Conservation (phyloP, 306 rosid genomes). For the Malus orientalis region DNA sequence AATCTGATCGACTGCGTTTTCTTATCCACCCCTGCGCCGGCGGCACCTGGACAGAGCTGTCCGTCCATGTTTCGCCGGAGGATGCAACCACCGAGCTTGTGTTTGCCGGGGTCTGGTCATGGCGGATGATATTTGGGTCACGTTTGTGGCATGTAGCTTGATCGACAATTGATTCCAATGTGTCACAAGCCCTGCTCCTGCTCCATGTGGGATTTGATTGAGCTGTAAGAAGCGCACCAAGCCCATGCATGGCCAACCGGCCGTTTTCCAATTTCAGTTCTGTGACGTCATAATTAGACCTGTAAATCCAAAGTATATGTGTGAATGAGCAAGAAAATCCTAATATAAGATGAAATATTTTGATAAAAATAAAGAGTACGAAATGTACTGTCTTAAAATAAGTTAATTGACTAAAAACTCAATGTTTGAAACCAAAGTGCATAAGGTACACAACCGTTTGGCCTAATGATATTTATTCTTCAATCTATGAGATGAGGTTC, state of each 20-base stretch:
- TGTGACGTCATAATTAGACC: constrained; percentile 38
- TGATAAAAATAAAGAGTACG: not conserved
- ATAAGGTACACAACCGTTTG: not conserved
- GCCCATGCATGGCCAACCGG: constrained; percentile 43
- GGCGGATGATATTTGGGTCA: constrained; percentile 9
- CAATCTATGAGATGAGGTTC: not conserved
- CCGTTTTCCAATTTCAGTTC: constrained; percentile 57
- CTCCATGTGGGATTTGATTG: constrained; percentile 41
- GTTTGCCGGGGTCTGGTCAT: constrained; percentile 6
- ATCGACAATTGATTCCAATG: constrained; percentile 55
- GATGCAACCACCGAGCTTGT: constrained; percentile 17
- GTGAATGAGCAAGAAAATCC: not conserved
- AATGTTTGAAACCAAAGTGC: not conserved
- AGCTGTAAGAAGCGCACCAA: constrained; percentile 29
- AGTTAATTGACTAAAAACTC: not conserved
- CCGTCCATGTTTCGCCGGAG: constrained; percentile 19
- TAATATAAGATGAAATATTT: not conserved
- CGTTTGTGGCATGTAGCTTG: constrained; percentile 40
- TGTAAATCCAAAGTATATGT: constrained; percentile 3
- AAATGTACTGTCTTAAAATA: not conserved
- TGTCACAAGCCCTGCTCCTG: constrained; percentile 30
- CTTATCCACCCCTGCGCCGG: not conserved
- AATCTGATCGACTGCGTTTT: constrained; percentile 26
- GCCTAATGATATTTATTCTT: too few relatives aligned
- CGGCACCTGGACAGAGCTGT: not conserved